These are phyloP conservation scores for Lolium rigidum DNA, from an alignment of 176 grass and related monocot species.

Conservation along the genomic window DNA sequence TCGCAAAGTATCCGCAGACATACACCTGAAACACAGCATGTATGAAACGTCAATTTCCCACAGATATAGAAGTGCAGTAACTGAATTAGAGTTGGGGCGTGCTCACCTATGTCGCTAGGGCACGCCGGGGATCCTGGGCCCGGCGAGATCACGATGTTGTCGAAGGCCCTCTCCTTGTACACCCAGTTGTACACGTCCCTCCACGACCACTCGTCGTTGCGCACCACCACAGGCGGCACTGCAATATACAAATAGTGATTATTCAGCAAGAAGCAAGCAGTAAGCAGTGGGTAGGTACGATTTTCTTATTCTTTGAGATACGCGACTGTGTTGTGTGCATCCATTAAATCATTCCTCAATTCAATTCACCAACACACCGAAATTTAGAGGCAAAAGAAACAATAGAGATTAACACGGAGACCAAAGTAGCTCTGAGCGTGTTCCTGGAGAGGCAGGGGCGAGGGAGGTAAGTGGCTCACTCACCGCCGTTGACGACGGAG, in stretches of 20 bases:
- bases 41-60: background rate
- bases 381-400: background rate
- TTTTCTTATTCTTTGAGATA: background rate
- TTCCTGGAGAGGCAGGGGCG: background rate
- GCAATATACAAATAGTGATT: background rate
- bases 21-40: conserved; percentile 55
- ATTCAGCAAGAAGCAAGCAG: too few species aligned
- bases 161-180: conserved; percentile 78
- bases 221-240: conserved; percentile 81
- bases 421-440: background rate
- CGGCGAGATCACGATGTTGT: conserved; percentile 96
- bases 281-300: background rate
- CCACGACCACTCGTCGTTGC: conserved; percentile 96
- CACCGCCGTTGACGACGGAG: conserved; percentile 89
- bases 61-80: background rate
- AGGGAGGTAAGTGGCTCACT: conserved; percentile 42
- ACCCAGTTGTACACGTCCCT: conserved; percentile 65
- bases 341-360: background rate
- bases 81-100: conserved; percentile 19
- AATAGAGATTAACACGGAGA: background rate
- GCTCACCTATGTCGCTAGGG: conserved; percentile 73
- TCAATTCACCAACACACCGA: background rate
- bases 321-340: background rate
- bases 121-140: conserved; percentile 87
- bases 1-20: conserved; percentile 77